Conservation (phyloP, 2,329 filamentous ascomycete species). For the Alternaria consortialis region DNA sequence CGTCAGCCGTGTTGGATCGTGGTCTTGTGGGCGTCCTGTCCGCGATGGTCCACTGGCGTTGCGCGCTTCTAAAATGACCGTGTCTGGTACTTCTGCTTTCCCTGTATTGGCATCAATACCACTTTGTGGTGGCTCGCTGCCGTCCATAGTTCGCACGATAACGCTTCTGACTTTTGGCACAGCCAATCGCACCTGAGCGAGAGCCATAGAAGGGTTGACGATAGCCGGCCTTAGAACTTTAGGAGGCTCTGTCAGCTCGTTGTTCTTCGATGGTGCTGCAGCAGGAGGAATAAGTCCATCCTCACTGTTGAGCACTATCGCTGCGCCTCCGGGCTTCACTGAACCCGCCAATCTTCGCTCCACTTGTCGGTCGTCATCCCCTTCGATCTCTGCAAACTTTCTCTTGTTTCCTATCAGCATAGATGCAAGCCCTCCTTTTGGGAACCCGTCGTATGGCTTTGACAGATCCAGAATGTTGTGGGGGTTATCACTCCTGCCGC, state of each 20-base stretch:
- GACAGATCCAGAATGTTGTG: conserved; percentile 88
- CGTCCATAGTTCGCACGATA: conserved; percentile 82
- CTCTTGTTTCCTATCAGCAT: conserved; percentile 94
- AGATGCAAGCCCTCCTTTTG: conserved; percentile 84
- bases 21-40: conserved; percentile 68
- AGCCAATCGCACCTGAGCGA: conserved; percentile 85
- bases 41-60: conserved; percentile 74
- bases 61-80: conserved; percentile 83
- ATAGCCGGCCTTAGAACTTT: conserved; percentile 90
- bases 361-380: conserved; percentile 73
- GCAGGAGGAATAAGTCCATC: conserved; percentile 81
- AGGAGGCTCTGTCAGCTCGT: conserved; percentile 63
- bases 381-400: conserved; percentile 76
- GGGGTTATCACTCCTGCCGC: conserved; percentile 73
- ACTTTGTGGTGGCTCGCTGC: conserved; percentile 59
- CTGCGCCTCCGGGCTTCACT: conserved; percentile 72
- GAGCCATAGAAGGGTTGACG: conserved; percentile 78
- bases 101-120: conserved; percentile 58
- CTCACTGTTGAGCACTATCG: conserved; percentile 77
- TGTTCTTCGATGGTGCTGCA: conserved; percentile 56
- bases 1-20: conserved; percentile 85
- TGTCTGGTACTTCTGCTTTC: conserved; percentile 63
- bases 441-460: conserved; percentile 91
- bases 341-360: conserved; percentile 68
- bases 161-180: conserved; percentile 86